Evolutionary conservation across 1,284 basidiomycete species (phyloP).

Genomic region (Meira miltonrushii): DNA sequence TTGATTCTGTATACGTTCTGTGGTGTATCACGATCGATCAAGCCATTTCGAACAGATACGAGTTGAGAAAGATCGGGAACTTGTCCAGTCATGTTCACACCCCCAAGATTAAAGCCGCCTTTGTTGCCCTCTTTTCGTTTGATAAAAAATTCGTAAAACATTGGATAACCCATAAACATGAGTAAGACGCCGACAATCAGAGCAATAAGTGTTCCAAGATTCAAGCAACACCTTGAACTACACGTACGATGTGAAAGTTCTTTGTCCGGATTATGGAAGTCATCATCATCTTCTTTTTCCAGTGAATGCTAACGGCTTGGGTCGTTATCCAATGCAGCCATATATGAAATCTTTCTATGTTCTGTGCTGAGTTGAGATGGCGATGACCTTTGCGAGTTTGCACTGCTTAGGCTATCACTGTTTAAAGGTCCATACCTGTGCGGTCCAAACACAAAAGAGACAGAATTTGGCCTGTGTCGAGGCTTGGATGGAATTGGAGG

Average conservation of each 20-base stretch:
- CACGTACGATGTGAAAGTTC: slow-evolving; percentile 19
- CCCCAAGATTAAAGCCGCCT: slow-evolving; percentile 27
- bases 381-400: no score
- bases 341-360: no score
- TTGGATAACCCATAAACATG: slow-evolving; percentile 31
- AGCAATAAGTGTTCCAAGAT: slow-evolving; percentile 26
- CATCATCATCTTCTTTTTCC: slow-evolving; percentile 26
- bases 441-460: no score
- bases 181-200: slow-evolving; percentile 20
- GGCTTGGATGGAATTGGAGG: no score
- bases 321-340: no score
- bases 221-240: slow-evolving; percentile 22
- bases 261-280: slow-evolving; percentile 27
- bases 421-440: no score
- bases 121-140: slow-evolving; percentile 10
- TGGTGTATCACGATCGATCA: slow-evolving; percentile 45
- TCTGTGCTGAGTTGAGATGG: no score
- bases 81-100: slow-evolving; percentile 26
- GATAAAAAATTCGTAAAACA: slow-evolving; percentile 12
- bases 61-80: slow-evolving; percentile 15
- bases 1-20: slow-evolving; percentile 16
- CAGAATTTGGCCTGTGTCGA: no score
- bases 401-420: no score
- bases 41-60: neutral
- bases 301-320: no score